Evolutionary conservation across 768 basidiomycete genomes (phyloP), one percentile per base, ranked within the genome.

Genomic region (Pleurotus citrinopileatus): DNA sequence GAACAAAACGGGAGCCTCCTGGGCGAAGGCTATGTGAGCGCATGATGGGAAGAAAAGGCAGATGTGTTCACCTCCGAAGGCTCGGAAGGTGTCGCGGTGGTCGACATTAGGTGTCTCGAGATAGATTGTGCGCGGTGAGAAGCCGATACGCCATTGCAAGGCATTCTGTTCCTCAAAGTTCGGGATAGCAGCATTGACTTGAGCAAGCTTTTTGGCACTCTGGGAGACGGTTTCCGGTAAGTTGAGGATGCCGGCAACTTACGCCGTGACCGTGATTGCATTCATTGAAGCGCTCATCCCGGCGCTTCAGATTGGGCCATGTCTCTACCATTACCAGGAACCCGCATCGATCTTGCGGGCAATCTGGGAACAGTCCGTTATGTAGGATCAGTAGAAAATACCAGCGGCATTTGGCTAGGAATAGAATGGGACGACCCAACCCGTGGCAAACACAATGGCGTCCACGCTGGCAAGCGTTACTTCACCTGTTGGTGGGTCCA

Each of bases 401-500:
- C 89, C 0, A 62, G 70, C 2, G 91, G 89, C 3, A 60, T 69
- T 10, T 98, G 95, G 95, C 76, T 94, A n/a, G 96, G 96, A n/a
- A 81, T 98, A 43, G 96, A 98, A 71, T 98, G 95, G 91, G 96
- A 98, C 64, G 86, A 93, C 62, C 79, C 85, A 17, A 56, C 66
- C 6, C 82, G 94, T 54, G 96, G 96, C 23, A 95, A 89, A 67
- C 94, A 98, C 66, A 83, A 89, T 60, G 96, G 96, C 4, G 65
- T 75, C 59, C 90, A 92, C 64, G 84, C 91, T 59, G 87, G 84
- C 43, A 80, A 76, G 57, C 77, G 75, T 36, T 94, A 96, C 69
- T 98, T 98, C 67, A 63, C 71, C 42, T 91, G 89, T 72, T 73
- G 79, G 91, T 93, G 69, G 73, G 83, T 42, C 25, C 37, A 3